Base-by-base conservation (phyloP, 148 eudicot species). In the Amaranthus hypochondriacus region DNA sequence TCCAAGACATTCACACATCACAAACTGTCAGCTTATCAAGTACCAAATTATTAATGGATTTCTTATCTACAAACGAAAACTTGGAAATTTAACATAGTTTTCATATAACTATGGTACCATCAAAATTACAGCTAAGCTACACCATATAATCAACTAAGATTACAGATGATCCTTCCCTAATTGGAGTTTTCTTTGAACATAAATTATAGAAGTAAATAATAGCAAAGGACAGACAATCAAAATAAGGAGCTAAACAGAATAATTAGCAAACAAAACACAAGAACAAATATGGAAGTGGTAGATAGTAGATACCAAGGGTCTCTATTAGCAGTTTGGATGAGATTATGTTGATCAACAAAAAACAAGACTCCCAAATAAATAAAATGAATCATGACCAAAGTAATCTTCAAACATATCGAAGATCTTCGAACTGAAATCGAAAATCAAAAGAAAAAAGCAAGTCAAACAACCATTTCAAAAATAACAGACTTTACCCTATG, bases 361-460 rank as follows among this genome's bases (percentile, higher is more conserved):
- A 90, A 76, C 18, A 92, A 79, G 70, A 86, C 65, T 9, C 88
- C 87, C 54, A 80, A 77, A 62, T 76, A 92, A 67, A 83, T 18
- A 47, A 90, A 74, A 84, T 95, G 98, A 61, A 95, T 79, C 69
- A 75, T 9, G 75, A 95, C 90, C 83, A 95, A 78, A 15, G 82
- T 85, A 12, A 82, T 39, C 84, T 83, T 92, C 83, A 92, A 75
- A 55, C 85, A 86, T 53, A 88, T 10, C 5, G 90, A 78, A 62
- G 96, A 86, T 86, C 97, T 85, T 75, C 93, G 88, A 84, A 63
- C 98, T 95, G 72, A 10, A 14, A 73, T 44, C 0, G 0, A 10
- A 2, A 7, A 39, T 18, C 47, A 5, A 63, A 53, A 42, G 46
- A 9, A 4, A 15, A 48, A 49, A 58, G 3, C 18, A 50, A 62